A percentile compares a stretch with the other conserved stretches of the same genome.
phyloP scores from a whole-genome alignment of 352 stramenopile species.

The Phytophthora hybrid region DNA sequence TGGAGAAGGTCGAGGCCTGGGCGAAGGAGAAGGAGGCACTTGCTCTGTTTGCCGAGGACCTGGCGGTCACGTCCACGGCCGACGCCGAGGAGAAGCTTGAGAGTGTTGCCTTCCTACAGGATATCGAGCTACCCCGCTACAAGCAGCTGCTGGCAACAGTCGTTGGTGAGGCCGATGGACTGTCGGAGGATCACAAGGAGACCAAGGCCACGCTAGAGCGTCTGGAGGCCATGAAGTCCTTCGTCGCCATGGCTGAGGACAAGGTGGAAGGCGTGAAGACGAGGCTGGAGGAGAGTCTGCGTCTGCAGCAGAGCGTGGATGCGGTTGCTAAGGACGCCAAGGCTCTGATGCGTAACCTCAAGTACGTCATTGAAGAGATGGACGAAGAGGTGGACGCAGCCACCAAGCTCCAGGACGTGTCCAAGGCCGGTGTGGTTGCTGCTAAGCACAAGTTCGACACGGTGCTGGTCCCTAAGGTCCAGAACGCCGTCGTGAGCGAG shows the following conservation, averaged over 20 bases:
- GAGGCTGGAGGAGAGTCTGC: constrained; percentile 62
- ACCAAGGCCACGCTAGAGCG: constrained; percentile 75
- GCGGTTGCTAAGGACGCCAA: constrained; percentile 90
- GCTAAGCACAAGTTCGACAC: constrained; percentile 77
- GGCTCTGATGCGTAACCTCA: constrained; percentile 86
- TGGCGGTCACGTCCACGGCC: constrained; percentile 61
- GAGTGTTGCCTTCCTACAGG: constrained; percentile 82
- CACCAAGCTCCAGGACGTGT: constrained; percentile 77
- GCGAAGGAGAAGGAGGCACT: constrained; percentile 83
- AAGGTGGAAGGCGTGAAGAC: constrained; percentile 75
- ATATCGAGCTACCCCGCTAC: constrained; percentile 87
- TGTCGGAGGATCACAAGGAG: constrained; percentile 77
- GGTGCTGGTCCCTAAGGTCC: constrained; percentile 77
- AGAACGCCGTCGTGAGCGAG: constrained; percentile 71
- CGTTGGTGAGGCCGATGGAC: constrained; percentile 65
- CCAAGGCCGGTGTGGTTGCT: constrained; percentile 69
- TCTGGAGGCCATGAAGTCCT: constrained; percentile 78
- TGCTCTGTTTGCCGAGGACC: constrained; percentile 69
- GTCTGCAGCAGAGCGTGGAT: constrained; percentile 74
- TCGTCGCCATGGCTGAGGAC: constrained; percentile 77
- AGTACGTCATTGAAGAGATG: constrained; percentile 91
- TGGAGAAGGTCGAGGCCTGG: constrained; percentile 87
- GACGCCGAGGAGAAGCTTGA: constrained; percentile 87
- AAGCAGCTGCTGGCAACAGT: constrained; percentile 79
- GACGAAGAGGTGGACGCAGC: constrained; percentile 87